Base-by-base conservation (phyloP, 2,329 filamentous ascomycete genomes). In the Aureobasidium pullulans region DNA sequence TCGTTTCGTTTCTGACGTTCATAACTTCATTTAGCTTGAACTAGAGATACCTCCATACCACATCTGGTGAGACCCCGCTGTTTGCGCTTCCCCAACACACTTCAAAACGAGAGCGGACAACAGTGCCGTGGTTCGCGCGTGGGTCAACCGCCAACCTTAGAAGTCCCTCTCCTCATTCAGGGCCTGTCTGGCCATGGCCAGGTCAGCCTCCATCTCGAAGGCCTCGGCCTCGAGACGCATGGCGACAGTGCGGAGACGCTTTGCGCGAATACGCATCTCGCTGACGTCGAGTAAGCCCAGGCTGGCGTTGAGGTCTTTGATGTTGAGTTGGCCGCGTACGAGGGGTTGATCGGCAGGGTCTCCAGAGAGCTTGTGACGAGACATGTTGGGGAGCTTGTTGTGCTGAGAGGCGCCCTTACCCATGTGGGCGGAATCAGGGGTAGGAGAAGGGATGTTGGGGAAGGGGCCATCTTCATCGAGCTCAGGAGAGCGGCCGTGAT, bases 151-250 rank as follows among this genome's bases (percentile, higher is more conserved):
- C 5, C 19, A 11, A 19, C 9, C 8, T 52, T 31, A 52, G 10
- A 8, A 39, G 11, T 10, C 23, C 23, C 23, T 23, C 23, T 23
- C 23, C 23, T 23, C 13, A 15, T 43, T 43, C 9, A 34, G 39
- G 1, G n/a, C 34, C 36, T 37, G 29, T 50, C 48, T 52, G 44
- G 34, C 19, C 2, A 54, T 23, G 31, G 31, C 31, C n/a, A 40
- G 40, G 19, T 37, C 40, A 10, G 32, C n/a, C 8, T 43, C 29
- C 11, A 62, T 32, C 6, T 60, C 52, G 8, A 46, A 36, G 1
- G 57, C 60, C 48, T 62, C 37, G 15, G 44, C 52, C 57, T 63
- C 58, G 15, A 62, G 54, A 13, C 46, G 60, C 44, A 60, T 42
- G 10, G 59, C 52, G 23, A 57, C 52, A 29, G 44, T 15, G 11